These are phyloP conservation scores for Aspergillus campestris DNA, from an alignment of 495 filamentous ascomycete genomes.

Conservation along the genomic window DNA sequence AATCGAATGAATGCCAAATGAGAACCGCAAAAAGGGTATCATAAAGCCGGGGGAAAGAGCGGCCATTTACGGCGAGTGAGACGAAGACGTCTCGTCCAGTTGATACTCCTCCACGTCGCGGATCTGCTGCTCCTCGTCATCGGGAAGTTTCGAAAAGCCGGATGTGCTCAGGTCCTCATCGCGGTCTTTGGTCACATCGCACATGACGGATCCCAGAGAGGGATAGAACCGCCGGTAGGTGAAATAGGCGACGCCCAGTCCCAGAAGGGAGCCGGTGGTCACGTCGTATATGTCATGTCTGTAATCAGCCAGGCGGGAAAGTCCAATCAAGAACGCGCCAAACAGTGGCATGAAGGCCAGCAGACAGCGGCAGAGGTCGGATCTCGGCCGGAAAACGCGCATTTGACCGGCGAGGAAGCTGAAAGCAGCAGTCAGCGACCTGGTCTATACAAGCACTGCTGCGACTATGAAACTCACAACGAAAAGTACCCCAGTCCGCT, in stretches of 20 bases:
- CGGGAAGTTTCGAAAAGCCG: conserved; percentile 35
- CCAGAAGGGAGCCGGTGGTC: conserved; percentile 63
- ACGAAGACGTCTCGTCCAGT: conserved; percentile 12
- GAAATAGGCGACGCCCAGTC: conserved; percentile 66
- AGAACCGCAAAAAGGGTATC: neutral
- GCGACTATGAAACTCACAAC: conserved; percentile 32
- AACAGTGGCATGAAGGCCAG: conserved; percentile 55
- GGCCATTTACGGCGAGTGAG: too few species aligned
- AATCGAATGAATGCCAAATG: too few species aligned
- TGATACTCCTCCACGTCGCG: conserved; percentile 18
- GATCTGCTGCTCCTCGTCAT: conserved; percentile 42
- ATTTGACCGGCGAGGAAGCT: conserved; percentile 72
- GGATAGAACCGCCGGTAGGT: conserved; percentile 72
- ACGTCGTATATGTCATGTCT: conserved; percentile 94
- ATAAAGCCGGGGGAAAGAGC: neutral
- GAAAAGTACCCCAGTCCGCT: conserved; percentile 75
- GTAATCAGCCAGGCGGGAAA: conserved; percentile 90
- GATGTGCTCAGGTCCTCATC: conserved; percentile 23
- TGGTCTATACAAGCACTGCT: neutral
- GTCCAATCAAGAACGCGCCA: conserved; percentile 77
- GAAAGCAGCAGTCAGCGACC: neutral
- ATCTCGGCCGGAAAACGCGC: conserved; percentile 65
- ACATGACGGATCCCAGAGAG: conserved; percentile 34
- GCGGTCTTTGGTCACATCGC: conserved; percentile 48
- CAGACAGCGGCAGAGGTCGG: conserved; percentile 60